These are phyloP conservation scores for Neoboletus brunneissimus DNA, from an alignment of 768 basidiomycete genomes.

Conservation along the genomic window DNA sequence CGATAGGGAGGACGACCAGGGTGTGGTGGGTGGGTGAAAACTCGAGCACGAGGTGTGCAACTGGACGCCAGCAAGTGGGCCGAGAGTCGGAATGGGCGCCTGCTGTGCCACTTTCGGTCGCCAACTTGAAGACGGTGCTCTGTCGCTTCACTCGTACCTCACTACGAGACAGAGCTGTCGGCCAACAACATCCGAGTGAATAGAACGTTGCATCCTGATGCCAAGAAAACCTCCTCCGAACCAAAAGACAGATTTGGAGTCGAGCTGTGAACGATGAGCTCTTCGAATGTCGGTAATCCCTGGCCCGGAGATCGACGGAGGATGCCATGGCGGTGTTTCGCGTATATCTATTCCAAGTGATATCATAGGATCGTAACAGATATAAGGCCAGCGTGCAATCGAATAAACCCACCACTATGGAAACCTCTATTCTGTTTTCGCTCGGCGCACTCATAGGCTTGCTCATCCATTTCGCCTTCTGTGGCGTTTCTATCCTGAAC, in stretches of 20 bases:
- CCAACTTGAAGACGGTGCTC: no score
- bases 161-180: no score
- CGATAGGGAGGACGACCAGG: no score
- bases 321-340: neutral
- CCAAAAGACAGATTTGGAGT: no score
- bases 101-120: no score
- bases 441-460: neutral
- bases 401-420: neutral
- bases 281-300: neutral
- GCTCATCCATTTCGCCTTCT: neutral
- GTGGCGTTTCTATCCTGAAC: neutral
- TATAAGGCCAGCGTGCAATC: neutral
- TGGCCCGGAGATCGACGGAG: neutral
- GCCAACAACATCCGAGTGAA: neutral
- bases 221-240: neutral
- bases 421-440: neutral
- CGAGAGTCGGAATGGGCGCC: no score
- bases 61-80: no score
- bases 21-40: no score
- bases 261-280: no score
- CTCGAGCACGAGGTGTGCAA: no score
- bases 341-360: neutral
- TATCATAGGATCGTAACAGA: neutral
- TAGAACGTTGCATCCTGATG: neutral
- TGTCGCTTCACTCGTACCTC: no score